Percentiles rank a stretch among this genome's conserved stretches.
phyloP scores from a whole-genome alignment of 768 basidiomycete genomes.

The Termitomyces sp. region DNA sequence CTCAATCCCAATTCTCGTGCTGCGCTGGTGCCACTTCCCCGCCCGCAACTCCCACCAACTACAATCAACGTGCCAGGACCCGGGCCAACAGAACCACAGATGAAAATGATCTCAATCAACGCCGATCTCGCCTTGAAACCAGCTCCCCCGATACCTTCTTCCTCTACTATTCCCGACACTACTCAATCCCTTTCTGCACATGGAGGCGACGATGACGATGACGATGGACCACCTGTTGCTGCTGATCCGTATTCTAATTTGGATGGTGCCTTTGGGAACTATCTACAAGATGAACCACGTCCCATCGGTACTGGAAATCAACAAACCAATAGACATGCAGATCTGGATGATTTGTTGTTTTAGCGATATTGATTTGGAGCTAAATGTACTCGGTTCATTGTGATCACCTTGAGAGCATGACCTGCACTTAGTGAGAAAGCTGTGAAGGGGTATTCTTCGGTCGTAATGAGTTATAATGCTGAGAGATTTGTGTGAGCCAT shows the following conservation, averaged over 20 bases:
- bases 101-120: slow-evolving; percentile 20
- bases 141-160: slow-evolving; percentile 30
- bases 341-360: slow-evolving; percentile 70
- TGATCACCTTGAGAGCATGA: slow-evolving; percentile 21
- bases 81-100: slow-evolving; percentile 51
- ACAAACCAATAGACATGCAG: slow-evolving; percentile 35
- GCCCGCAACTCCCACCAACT: slow-evolving; percentile 43
- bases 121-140: slow-evolving; percentile 28
- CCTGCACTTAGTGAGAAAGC: slow-evolving; percentile 24
- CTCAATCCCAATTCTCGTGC: slow-evolving; percentile 79
- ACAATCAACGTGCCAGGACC: slow-evolving; percentile 58
- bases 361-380: slow-evolving; percentile 23
- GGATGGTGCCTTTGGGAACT: slow-evolving; percentile 72
- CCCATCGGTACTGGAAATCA: slow-evolving; percentile 48
- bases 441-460: slow-evolving; percentile 39
- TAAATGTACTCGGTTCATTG: slow-evolving; percentile 12
- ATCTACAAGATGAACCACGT: slow-evolving; percentile 68
- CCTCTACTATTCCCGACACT: not conserved
- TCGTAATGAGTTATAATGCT: slow-evolving; percentile 90
- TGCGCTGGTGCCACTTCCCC: slow-evolving; percentile 61
- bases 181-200: slow-evolving; percentile 20
- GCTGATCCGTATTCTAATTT: slow-evolving; percentile 84
- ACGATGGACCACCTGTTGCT: slow-evolving; percentile 34
- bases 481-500: slow-evolving; percentile 11
- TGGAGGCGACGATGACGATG: slow-evolving; percentile 35